Evolutionary conservation across 179 eudicot genomes (phyloP).

Genomic region (Amaranthus tricolor): DNA sequence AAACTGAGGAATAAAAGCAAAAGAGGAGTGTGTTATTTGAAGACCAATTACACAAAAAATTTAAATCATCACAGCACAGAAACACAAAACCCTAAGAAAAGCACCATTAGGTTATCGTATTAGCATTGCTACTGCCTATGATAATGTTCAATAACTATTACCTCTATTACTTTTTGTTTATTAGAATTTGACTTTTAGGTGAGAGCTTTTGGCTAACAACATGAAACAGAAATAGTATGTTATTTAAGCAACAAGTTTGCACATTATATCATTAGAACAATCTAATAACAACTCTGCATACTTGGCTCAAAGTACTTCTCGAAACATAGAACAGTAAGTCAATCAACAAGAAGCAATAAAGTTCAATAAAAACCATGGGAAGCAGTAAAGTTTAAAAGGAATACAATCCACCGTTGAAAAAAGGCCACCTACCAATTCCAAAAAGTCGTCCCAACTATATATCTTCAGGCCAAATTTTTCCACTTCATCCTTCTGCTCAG

Average conservation of each 20-base stretch:
- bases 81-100: not conserved
- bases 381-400: not conserved
- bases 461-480: constrained; percentile 60
- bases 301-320: constrained; percentile 6
- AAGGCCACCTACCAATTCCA: constrained; percentile 58
- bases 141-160: not conserved
- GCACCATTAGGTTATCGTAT: not conserved
- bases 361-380: not conserved
- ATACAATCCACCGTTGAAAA: not conserved
- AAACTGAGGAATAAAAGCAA: not conserved
- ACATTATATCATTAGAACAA: not conserved
- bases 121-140: not conserved
- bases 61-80: not conserved
- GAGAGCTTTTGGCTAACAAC: too few relatives aligned
- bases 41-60: not conserved
- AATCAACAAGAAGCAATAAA: not conserved
- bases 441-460: constrained; percentile 83
- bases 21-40: not conserved
- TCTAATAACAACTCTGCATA: not conserved
- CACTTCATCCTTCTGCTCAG: constrained; percentile 65
- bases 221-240: too few relatives aligned
- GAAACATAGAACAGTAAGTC: not conserved
- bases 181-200: too few relatives aligned
- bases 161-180: too few relatives aligned
- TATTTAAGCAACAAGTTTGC: not conserved